Evolutionary conservation across 768 basidiomycete genomes (phyloP), one percentile per base, ranked within the genome.

Genomic region (Auriscalpium orientale): DNA sequence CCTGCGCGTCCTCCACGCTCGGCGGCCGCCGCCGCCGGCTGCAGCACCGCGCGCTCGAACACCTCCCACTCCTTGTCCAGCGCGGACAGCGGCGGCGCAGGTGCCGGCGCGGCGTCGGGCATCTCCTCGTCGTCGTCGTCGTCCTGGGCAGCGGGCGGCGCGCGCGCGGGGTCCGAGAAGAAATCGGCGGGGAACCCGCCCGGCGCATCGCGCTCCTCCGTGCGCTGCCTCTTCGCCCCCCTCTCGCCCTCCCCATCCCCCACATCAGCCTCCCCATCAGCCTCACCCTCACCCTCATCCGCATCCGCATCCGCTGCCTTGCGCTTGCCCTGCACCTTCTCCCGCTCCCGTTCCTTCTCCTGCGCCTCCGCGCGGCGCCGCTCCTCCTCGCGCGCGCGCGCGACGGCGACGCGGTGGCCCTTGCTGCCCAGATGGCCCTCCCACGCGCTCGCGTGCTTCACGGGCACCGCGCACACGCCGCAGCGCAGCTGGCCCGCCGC

Each of bases 391-490:
- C 76, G 80, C 46, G 83, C 64, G 16, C 79, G 79, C 11, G 76
- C 75, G 16, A 84, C 82, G 64, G 81, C 84, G 43, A 76, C 83
- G 36, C 90, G 82, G 66, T 93, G 90, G 1, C 70, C 70, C 71
- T 92, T 92, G 71, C 86, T 89, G 12, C 85, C 89, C 18, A 93
- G 67, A 70, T 93, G 90, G 20, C 90, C 89, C 57, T 90, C 83
- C 90, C 90, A 93, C n/a, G 87, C 86, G 22, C 86, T 81, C 3
- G 87, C 79, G 64, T 90, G 82, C 64, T 91, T 92, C 55, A 93
- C 76, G 18, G 70, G 56, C 11, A 73, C 77, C 1, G 76, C 76
- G 64, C 90, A 93, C 22, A 82, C 79, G 4, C 74, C 64, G 62
- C 90, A 93, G 56, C 82, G 80, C 33, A 93, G 74, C 64, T 87